A percentile compares a stretch with the other conserved stretches of the same genome.
Conservation (phyloP, 139 green algal species). For the Desmodesmus armatus region DNA sequence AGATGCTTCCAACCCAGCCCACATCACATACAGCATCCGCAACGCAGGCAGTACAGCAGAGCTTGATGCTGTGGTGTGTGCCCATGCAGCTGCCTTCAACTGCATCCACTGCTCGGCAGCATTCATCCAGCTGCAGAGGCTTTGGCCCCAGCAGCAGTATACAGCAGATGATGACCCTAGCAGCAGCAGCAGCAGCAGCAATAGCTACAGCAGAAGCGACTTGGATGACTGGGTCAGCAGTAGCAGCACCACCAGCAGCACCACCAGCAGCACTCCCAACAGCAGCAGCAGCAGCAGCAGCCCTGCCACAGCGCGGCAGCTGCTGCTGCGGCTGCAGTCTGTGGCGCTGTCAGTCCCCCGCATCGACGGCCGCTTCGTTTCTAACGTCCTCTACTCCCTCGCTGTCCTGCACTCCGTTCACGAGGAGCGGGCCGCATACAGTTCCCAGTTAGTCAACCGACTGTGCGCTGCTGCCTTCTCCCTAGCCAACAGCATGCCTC, state of each 20-base stretch:
- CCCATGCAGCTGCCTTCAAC: slow-evolving; percentile 1
- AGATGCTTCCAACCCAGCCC: not conserved
- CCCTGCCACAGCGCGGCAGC: not conserved
- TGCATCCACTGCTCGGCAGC: slow-evolving; percentile 31
- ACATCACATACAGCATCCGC: slow-evolving; percentile 4
- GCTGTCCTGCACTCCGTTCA: not conserved
- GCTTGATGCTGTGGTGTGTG: slow-evolving; percentile 4
- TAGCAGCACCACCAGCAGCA: not conserved
- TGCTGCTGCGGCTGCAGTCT: slow-evolving; percentile 22
- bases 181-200: not conserved
- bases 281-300: not conserved
- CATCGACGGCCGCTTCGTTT: not conserved
- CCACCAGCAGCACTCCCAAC: not conserved
- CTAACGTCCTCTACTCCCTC: slow-evolving; percentile 35
- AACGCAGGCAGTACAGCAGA: not conserved
- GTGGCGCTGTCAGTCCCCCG: not conserved
- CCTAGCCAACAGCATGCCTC: slow-evolving; percentile 18
- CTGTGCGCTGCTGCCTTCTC: slow-evolving; percentile 9
- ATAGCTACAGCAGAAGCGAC: not conserved
- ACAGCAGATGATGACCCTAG: too few relatives aligned
- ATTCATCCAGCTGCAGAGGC: slow-evolving; percentile 30
- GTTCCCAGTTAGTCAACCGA: not conserved
- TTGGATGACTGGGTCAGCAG: too few relatives aligned
- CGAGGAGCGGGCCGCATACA: slow-evolving; percentile 12
- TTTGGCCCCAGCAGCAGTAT: too few relatives aligned